phyloP scores from a whole-genome alignment of 2,329 filamentous ascomycete genomes.

The Microsporum canis region DNA sequence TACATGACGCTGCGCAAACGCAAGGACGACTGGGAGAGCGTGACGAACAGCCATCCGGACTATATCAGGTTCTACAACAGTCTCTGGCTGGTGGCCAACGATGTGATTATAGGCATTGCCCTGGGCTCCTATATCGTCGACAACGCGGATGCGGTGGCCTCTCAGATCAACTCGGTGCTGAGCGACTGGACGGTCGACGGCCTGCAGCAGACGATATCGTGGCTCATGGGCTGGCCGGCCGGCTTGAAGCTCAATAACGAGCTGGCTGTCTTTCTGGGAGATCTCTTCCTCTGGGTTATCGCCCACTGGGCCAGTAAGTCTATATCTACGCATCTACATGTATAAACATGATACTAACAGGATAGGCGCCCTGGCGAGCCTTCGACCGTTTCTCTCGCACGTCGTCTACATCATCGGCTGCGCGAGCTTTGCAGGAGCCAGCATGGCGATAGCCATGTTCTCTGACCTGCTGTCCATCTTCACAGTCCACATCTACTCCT shows the following conservation, averaged over 20 bases:
- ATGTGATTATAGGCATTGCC: slow-evolving; percentile 96
- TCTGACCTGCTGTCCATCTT: slow-evolving; percentile 85
- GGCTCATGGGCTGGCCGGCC: slow-evolving; percentile 92
- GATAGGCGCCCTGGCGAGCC: slow-evolving; percentile 59
- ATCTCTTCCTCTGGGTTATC: slow-evolving; percentile 96
- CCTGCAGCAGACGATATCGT: slow-evolving; percentile 76
- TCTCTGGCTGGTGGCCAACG: slow-evolving; percentile 94
- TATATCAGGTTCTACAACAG: slow-evolving; percentile 99
- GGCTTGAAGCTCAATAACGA: slow-evolving; percentile 93
- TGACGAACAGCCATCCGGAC: slow-evolving; percentile 88
- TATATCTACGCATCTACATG: not conserved
- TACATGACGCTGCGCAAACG: slow-evolving; percentile 82
- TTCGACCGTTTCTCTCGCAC: slow-evolving; percentile 69
- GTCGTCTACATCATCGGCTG: slow-evolving; percentile 90
- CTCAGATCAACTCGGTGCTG: slow-evolving; percentile 64
- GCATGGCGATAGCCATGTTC: slow-evolving; percentile 91
- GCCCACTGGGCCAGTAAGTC: slow-evolving; percentile 83
- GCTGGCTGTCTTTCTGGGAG: slow-evolving; percentile 83
- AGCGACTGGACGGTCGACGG: slow-evolving; percentile 78
- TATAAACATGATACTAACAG: not conserved
- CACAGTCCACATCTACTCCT: slow-evolving; percentile 93
- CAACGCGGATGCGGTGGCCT: slow-evolving; percentile 74
- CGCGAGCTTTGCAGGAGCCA: slow-evolving; percentile 88
- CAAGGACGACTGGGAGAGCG: slow-evolving; percentile 87
- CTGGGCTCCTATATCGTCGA: slow-evolving; percentile 95